These are phyloP conservation scores for Globisporangium recalcitrans DNA, from an alignment of 352 stramenopile species.

Conservation along the genomic window DNA sequence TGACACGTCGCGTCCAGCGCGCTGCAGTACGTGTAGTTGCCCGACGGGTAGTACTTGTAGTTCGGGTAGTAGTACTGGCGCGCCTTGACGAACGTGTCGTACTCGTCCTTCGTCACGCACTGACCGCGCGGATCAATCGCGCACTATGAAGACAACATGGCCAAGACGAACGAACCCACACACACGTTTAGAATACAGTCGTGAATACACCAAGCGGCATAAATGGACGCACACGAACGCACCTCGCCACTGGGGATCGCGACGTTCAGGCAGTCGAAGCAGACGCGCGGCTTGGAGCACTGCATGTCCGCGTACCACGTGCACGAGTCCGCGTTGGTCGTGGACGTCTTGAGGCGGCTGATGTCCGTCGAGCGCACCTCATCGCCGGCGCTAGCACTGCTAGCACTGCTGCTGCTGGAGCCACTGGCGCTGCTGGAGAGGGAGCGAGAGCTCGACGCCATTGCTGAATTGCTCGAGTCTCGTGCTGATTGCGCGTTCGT, in stretches of 20 bases:
- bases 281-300: constrained; percentile 38
- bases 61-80: constrained; percentile 42
- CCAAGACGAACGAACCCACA: not conserved
- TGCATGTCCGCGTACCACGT: constrained; percentile 26
- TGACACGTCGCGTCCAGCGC: constrained; percentile 30
- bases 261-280: constrained; percentile 59
- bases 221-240: not conserved
- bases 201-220: not conserved
- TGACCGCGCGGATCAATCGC: constrained; percentile 28
- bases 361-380: not conserved
- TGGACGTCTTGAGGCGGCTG: constrained; percentile 20
- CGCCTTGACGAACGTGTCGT: constrained; percentile 27
- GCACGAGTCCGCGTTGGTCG: constrained; percentile 26
- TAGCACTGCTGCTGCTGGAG: not conserved
- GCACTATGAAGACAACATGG: constrained; percentile 15
- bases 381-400: constrained; percentile 3
- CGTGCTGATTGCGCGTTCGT: constrained; percentile 1
- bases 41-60: constrained; percentile 37
- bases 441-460: not conserved
- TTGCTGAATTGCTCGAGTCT: not conserved
- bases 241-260: constrained; percentile 9
- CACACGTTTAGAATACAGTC: not conserved
- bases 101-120: constrained; percentile 33
- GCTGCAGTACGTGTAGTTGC: constrained; percentile 38
- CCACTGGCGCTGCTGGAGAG: not conserved